These are phyloP conservation scores for Corylus heterophylla DNA, from an alignment of 306 rosid species.

Conservation along the genomic window DNA sequence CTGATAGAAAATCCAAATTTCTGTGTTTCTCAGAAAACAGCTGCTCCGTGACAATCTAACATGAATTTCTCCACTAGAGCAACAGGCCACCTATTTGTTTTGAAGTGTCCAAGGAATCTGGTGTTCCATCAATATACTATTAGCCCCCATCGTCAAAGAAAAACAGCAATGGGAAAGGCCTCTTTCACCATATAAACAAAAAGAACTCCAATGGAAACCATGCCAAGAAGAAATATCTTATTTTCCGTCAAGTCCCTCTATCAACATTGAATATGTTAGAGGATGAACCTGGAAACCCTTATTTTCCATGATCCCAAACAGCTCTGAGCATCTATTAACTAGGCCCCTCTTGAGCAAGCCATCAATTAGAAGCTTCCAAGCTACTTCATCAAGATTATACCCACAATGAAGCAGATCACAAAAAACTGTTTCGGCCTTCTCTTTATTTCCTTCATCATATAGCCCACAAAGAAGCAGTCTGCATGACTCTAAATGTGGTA, in stretches of 20 bases:
- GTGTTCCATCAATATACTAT: conserved; percentile 23
- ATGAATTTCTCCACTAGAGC: neutral
- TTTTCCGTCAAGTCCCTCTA: conserved; percentile 45
- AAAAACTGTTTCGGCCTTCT: conserved; percentile 65
- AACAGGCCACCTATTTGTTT: neutral
- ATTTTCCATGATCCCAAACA: conserved; percentile 58
- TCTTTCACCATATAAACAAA: conserved; percentile 2
- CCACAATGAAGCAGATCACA: conserved; percentile 46
- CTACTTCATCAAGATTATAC: conserved; percentile 75
- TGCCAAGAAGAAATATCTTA: conserved; percentile 18
- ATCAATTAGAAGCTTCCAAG: conserved; percentile 82
- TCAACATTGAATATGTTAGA: conserved; percentile 66
- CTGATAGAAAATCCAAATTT: conserved; percentile 14
- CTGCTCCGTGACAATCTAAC: neutral
- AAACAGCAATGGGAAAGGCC: conserved; percentile 26
- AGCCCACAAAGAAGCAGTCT: conserved; percentile 72
- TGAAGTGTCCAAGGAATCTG: neutral
- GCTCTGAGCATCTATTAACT: conserved; percentile 57
- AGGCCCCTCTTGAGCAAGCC: conserved; percentile 69
- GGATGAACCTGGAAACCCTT: conserved; percentile 72
- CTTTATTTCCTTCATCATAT: conserved; percentile 49
- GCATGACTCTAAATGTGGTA: conserved; percentile 65
- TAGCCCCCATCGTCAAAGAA: conserved; percentile 17
- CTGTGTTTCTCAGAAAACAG: conserved; percentile 10
- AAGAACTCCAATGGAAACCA: conserved; percentile 10